Base-by-base conservation (phyloP, 1,139 yeast species). In the Scheffersomyces stambukii region DNA sequence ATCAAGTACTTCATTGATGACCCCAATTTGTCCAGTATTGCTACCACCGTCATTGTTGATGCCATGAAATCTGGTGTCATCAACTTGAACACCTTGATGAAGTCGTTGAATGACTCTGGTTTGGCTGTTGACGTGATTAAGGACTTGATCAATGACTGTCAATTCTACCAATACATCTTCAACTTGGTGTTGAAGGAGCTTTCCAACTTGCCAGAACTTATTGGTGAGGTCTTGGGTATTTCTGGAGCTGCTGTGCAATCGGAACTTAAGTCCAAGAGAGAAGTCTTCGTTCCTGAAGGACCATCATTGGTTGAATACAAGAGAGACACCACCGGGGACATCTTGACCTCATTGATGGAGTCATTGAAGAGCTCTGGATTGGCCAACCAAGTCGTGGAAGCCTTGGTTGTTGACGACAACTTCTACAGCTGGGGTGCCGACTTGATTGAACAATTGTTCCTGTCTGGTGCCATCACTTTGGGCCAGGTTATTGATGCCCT, bases 301-400 rank as follows among this genome's bases (percentile, higher is more conserved):
- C 36, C 34, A 25, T 34, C 31, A 10, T 22, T 26, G 12, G 14
- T 33, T 11, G n/a, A n/a, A n/a, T 34, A 25, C 14, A 24, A 40
- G 13, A 42, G 48, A 40, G 42, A 48, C 23, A 39, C 37, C 5
- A 35, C 40, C 25, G n/a, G n/a, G n/a, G 45, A 40, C 11, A 44
- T 61, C 29, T 47, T 64, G 33, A 51, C 62, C 29, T 51, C 57
- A 33, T 60, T 66, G 46, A 55, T 66, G 64, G 70, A 64, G 44
- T 65, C 73, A 2, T 63, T 66, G 46, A 64, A 64, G 48, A 39
- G 54, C 33, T 65, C 72, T 17, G 72, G 72, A 29, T 64, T 66
- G 47, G 71, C 70, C 28, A 41, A 53, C 23, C 58, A 55, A 28
- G 70, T 66, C 33, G 69, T 66, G 29, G 46, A 56, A 32, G 49